A percentile compares a stretch with the other conserved stretches of the same genome.
These are phyloP conservation scores for Taphrina deformans DNA, from an alignment of 1,139 yeast species.

Conservation along the genomic window DNA sequence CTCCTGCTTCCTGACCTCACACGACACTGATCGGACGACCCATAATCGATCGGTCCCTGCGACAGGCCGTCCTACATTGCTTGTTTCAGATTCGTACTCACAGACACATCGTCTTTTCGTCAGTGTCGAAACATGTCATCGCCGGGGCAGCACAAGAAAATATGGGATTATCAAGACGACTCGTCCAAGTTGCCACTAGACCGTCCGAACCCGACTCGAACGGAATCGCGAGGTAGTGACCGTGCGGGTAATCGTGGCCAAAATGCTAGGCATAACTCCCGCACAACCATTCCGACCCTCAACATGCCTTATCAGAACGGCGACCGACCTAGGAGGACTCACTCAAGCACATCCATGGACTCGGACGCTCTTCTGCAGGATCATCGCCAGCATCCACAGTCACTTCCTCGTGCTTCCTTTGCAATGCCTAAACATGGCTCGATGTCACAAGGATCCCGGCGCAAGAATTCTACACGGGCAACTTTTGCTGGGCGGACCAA, in stretches of 20 bases:
- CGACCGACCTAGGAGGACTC: conserved; percentile 15
- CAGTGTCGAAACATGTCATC: too few species aligned
- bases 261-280: conserved; percentile 24
- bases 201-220: conserved; percentile 11
- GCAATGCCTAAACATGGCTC: conserved; percentile 16
- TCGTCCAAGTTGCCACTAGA: background rate
- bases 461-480: conserved; percentile 3
- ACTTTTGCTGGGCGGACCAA: conserved; percentile 2
- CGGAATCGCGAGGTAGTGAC: conserved; percentile 26
- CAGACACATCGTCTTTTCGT: too few species aligned
- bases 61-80: too few species aligned
- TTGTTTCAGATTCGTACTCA: too few species aligned
- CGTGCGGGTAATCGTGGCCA: conserved; percentile 3
- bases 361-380: conserved; percentile 30
- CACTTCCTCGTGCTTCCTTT: conserved; percentile 26
- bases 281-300: conserved; percentile 17
- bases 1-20: too few species aligned
- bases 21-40: too few species aligned
- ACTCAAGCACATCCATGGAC: conserved; percentile 18
- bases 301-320: conserved; percentile 10
- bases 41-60: too few species aligned
- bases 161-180: conserved; percentile 8
- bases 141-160: background rate
- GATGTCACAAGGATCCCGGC: conserved; percentile 5
- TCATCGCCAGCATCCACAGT: conserved; percentile 25